These are phyloP conservation scores for Pythium pyrilobum DNA, from an alignment of 352 stramenopile genomes.

Conservation along the genomic window DNA sequence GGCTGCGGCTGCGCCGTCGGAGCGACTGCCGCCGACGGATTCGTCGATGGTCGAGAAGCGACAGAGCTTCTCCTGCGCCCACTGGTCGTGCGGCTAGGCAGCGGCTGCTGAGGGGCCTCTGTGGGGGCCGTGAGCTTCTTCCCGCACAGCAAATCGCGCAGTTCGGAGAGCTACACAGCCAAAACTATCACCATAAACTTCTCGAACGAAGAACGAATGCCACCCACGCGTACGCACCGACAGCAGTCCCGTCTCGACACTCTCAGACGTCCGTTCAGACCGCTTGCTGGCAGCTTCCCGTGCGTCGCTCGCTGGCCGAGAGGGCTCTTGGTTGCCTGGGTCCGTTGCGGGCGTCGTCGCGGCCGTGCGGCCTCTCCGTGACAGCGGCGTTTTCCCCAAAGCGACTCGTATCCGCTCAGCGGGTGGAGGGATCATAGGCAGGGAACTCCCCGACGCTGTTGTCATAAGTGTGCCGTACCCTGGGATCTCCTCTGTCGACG, in stretches of 20 bases:
- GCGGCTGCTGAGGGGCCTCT: neutral
- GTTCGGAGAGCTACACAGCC: conserved; percentile 31
- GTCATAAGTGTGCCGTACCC: conserved; percentile 26
- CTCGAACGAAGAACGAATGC: conserved; percentile 12
- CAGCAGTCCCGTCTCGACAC: conserved; percentile 35
- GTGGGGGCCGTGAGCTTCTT: conserved; percentile 16
- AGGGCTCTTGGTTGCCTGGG: no score
- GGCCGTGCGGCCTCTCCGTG: no score
- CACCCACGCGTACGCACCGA: conserved; percentile 22
- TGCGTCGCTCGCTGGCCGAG: neutral
- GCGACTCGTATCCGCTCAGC: conserved; percentile 19
- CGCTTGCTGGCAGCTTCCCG: conserved; percentile 1
- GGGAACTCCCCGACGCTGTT: neutral
- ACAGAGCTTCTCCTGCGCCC: neutral
- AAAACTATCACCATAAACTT: neutral
- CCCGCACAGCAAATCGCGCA: conserved; percentile 36
- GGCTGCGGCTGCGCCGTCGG: neutral
- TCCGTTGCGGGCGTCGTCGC: no score
- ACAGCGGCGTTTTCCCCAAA: no score
- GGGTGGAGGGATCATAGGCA: conserved; percentile 9
- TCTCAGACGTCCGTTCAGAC: no score
- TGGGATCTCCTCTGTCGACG: conserved; percentile 25
- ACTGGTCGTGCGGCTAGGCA: neutral
- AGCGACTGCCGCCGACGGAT: neutral
- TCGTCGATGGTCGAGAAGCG: conserved; percentile 3